These are phyloP conservation scores for Cyberlindnera sargentensis DNA, from an alignment of 805 yeast genomes.

Conservation along the genomic window DNA sequence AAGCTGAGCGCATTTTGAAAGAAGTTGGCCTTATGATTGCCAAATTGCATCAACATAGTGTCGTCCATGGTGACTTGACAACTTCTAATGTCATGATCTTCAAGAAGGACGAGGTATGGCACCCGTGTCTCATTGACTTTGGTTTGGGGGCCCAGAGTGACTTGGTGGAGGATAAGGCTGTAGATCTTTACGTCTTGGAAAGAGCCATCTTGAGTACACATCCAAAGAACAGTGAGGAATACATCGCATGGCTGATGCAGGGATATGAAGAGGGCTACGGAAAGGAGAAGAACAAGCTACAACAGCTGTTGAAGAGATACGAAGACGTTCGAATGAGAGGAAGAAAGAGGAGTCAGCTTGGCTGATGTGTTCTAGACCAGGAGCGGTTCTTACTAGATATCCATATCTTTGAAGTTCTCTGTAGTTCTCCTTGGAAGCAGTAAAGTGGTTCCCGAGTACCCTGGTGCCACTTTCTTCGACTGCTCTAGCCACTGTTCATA, in stretches of 20 bases:
- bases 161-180: constrained; percentile 88
- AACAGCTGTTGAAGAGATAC: constrained; percentile 56
- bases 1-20: constrained; percentile 27
- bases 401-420: neutral
- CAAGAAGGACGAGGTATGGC: constrained; percentile 16
- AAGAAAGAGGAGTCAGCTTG: constrained; percentile 91
- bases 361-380: constrained; percentile 30
- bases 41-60: constrained; percentile 62
- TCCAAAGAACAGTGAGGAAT: constrained; percentile 57
- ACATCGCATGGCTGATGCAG: constrained; percentile 62
- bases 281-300: constrained; percentile 32
- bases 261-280: constrained; percentile 49
- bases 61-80: constrained; percentile 92
- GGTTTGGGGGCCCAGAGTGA: constrained; percentile 77
- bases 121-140: constrained; percentile 77
- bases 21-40: constrained; percentile 66
- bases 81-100: constrained; percentile 72
- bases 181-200: constrained; percentile 91
- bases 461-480: constrained; percentile 32
- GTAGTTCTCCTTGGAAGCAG: constrained; percentile 16
- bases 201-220: constrained; percentile 90
- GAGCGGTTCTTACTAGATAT: neutral
- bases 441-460: constrained; percentile 27
- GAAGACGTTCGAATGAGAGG: constrained; percentile 89
- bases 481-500: constrained; percentile 28